phyloP scores from a whole-genome alignment of 257 asterid genomes.

The Nicotiana benthamiana region DNA sequence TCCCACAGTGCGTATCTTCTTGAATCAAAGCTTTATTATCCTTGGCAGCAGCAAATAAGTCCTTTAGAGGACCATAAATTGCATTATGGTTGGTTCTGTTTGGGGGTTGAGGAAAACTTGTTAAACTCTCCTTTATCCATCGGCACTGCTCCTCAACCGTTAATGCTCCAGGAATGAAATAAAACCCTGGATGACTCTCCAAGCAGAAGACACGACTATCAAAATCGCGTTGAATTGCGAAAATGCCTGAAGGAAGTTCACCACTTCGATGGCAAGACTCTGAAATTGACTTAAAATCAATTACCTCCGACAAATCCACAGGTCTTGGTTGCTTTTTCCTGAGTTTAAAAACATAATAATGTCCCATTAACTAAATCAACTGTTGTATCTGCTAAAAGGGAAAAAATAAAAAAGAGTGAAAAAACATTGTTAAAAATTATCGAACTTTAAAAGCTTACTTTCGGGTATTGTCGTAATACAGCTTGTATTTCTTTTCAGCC shows the following conservation, averaged over 20 bases:
- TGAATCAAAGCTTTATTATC: conserved; percentile 43
- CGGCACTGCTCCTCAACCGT: conserved; percentile 63
- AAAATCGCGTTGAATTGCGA: conserved; percentile 35
- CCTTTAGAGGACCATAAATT: conserved; percentile 62
- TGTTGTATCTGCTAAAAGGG: background rate
- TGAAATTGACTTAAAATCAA: conserved; percentile 75
- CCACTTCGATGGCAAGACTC: conserved; percentile 39
- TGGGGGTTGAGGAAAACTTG: conserved; percentile 83
- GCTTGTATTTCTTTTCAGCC: conserved; percentile 88
- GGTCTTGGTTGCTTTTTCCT: conserved; percentile 66
- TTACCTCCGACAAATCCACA: conserved; percentile 85
- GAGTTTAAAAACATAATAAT: background rate
- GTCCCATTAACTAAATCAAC: background rate
- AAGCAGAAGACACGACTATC: conserved; percentile 58
- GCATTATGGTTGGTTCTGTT: conserved; percentile 90
- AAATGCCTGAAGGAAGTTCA: conserved; percentile 54
- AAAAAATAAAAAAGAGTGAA: background rate
- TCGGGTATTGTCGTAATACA: conserved; percentile 63
- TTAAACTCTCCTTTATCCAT: conserved; percentile 82
- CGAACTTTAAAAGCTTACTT: conserved; percentile 27
- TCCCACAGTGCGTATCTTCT: conserved; percentile 26
- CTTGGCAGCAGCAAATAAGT: conserved; percentile 65
- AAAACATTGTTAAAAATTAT: background rate
- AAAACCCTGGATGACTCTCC: conserved; percentile 84
- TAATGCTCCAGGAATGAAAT: conserved; percentile 84